Evolutionary conservation across 1,139 yeast species (phyloP).

Genomic region (Yamadazyma jaroonii): DNA sequence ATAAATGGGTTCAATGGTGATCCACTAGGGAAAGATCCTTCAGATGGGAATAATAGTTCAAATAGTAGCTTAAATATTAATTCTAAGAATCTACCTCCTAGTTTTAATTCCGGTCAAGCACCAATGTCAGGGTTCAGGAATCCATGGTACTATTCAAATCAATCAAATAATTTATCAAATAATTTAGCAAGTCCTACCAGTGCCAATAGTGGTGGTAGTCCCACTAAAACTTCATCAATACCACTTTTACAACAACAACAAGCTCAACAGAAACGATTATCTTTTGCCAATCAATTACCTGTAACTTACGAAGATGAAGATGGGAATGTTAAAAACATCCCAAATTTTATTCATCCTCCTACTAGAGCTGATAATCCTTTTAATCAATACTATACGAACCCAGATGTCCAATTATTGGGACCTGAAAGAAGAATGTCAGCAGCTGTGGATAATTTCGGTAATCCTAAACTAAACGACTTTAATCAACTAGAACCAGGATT

Average conservation of each 20-base stretch:
- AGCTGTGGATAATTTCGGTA: constrained; percentile 28
- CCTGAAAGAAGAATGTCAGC: constrained; percentile 45
- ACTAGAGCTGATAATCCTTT: constrained; percentile 49
- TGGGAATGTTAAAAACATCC: constrained; percentile 12
- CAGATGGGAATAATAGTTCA: not conserved
- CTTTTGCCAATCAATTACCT: constrained; percentile 47
- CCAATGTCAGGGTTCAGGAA: constrained; percentile 38
- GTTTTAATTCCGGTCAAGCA: constrained; percentile 1
- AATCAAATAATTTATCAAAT: constrained; percentile 18
- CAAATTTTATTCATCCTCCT: constrained; percentile 43
- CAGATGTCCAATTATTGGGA: constrained; percentile 26
- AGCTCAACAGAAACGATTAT: constrained; percentile 33
- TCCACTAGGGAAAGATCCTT: not conserved
- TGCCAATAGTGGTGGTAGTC: constrained; percentile 13
- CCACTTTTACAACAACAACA: constrained; percentile 22
- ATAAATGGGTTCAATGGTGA: constrained; percentile 12
- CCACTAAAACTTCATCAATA: constrained; percentile 25
- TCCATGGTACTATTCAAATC: constrained; percentile 42
- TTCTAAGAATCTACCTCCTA: not conserved
- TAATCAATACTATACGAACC: constrained; percentile 43
- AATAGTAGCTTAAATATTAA: not conserved
- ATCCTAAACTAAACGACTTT: constrained; percentile 8
- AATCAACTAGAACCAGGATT: constrained; percentile 8
- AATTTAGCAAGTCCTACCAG: constrained; percentile 20
- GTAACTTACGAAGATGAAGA: constrained; percentile 49